These are phyloP conservation scores for Orbilia oligospora DNA, from an alignment of 2,329 filamentous ascomycete genomes.

Conservation along the genomic window DNA sequence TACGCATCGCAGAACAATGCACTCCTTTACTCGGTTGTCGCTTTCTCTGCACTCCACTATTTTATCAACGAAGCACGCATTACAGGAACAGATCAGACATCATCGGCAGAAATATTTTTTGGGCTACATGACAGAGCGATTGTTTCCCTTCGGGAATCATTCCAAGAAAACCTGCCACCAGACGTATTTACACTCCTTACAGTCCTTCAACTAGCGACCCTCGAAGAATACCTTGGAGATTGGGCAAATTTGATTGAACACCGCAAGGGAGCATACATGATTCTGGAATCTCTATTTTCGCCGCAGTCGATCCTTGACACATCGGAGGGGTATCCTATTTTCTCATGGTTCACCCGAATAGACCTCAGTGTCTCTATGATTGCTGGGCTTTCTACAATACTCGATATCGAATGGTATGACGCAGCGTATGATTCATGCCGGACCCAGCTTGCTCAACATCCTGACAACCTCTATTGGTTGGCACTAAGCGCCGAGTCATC, in stretches of 20 bases:
- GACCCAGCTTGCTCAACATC: slow-evolving; percentile 73
- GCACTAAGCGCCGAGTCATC: slow-evolving; percentile 77
- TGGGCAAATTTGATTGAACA: slow-evolving; percentile 95
- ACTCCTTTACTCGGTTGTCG: slow-evolving; percentile 86
- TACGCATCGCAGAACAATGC: slow-evolving; percentile 83
- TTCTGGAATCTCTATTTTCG: slow-evolving; percentile 83
- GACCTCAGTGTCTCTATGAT: slow-evolving; percentile 88
- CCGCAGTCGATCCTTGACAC: slow-evolving; percentile 81
- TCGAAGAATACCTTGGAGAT: slow-evolving; percentile 97
- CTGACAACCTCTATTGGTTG: slow-evolving; percentile 76
- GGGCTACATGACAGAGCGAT: slow-evolving; percentile 93
- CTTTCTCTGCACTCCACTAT: slow-evolving; percentile 89
- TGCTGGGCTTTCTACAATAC: slow-evolving; percentile 80
- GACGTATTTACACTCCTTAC: slow-evolving; percentile 83
- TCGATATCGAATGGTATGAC: slow-evolving; percentile 84
- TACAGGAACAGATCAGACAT: slow-evolving; percentile 70
- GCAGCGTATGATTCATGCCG: slow-evolving; percentile 76
- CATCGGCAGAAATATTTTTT: slow-evolving; percentile 79
- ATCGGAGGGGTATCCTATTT: slow-evolving; percentile 78
- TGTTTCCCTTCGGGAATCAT: slow-evolving; percentile 78
- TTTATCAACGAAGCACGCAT: slow-evolving; percentile 76
- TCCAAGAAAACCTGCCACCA: slow-evolving; percentile 80
- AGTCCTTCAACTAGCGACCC: slow-evolving; percentile 90
- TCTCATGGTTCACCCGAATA: slow-evolving; percentile 92
- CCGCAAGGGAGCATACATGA: slow-evolving; percentile 87